Conservation (phyloP, 805 yeast species). For the Debaryomyces castellii region DNA sequence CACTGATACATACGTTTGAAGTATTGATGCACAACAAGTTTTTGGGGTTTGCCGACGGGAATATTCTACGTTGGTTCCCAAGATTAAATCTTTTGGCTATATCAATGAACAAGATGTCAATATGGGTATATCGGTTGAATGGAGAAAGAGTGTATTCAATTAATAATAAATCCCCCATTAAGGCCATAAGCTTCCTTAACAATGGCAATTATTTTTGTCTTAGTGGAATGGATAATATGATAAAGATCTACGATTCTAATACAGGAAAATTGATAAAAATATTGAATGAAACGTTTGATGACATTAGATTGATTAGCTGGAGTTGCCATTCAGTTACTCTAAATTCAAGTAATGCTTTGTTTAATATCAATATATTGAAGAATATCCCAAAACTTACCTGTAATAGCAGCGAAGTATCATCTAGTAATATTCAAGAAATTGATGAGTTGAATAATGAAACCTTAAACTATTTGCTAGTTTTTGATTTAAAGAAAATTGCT, state of each 20-base stretch:
- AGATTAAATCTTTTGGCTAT: constrained; percentile 53
- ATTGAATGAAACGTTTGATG: constrained; percentile 15
- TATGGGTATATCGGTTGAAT: constrained; percentile 52
- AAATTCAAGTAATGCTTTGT: constrained; percentile 14
- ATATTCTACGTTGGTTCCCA: constrained; percentile 49
- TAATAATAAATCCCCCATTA: constrained; percentile 32
- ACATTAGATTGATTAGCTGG: constrained; percentile 19
- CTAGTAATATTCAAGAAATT: constrained; percentile 7
- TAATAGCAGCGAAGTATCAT: constrained; percentile 4
- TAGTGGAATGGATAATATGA: constrained; percentile 42
- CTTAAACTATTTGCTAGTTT: constrained; percentile 23
- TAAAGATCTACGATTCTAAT: constrained; percentile 46
- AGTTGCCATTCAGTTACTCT: constrained; percentile 6
- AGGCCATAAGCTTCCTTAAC: constrained; percentile 29
- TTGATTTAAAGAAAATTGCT: constrained; percentile 22
- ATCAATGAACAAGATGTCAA: constrained; percentile 48
- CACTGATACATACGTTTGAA: neutral
- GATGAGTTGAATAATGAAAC: constrained; percentile 4
- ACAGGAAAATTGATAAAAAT: constrained; percentile 41
- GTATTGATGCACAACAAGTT: constrained; percentile 12
- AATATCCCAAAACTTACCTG: constrained; percentile 36
- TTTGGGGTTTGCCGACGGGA: constrained; percentile 34
- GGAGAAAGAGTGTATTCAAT: constrained; percentile 55
- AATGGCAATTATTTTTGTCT: constrained; percentile 44
- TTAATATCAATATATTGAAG: constrained; percentile 25